These are phyloP conservation scores for Trypanosomatidae sp. DNA, from an alignment of 208 protist genomes.

Conservation along the genomic window DNA sequence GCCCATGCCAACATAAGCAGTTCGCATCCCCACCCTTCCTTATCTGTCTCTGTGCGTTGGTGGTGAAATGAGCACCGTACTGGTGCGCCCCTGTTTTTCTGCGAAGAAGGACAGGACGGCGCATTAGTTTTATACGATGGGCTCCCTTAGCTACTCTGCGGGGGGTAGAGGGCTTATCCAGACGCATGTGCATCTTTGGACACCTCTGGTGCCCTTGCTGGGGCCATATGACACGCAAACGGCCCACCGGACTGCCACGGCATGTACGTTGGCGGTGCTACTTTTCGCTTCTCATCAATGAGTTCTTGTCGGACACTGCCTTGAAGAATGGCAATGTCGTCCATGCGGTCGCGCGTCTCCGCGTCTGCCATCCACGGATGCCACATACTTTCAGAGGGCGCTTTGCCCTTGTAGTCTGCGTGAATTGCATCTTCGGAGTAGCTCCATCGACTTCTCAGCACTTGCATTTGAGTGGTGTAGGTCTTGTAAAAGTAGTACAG, in stretches of 20 bases:
- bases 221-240: slow-evolving; percentile 45
- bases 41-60: background rate
- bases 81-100: too few species aligned
- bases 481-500: slow-evolving; percentile 72
- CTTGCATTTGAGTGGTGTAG: slow-evolving; percentile 58
- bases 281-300: slow-evolving; percentile 59
- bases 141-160: background rate
- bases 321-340: slow-evolving; percentile 77
- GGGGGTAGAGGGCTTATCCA: background rate
- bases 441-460: slow-evolving; percentile 73
- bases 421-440: slow-evolving; percentile 68
- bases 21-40: background rate
- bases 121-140: background rate
- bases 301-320: slow-evolving; percentile 64
- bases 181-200: background rate
- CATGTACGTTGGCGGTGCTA: slow-evolving; percentile 64
- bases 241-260: slow-evolving; percentile 83
- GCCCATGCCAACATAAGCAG: background rate
- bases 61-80: background rate
- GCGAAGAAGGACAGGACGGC: background rate
- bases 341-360: slow-evolving; percentile 69
- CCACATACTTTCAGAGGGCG: slow-evolving; percentile 40
- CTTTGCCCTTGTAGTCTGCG: slow-evolving; percentile 32
- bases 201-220: slow-evolving; percentile 10
- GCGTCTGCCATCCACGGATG: slow-evolving; percentile 79